phyloP scores from a whole-genome alignment of 1,139 yeast species.

The Yamadazyma diospyri region DNA sequence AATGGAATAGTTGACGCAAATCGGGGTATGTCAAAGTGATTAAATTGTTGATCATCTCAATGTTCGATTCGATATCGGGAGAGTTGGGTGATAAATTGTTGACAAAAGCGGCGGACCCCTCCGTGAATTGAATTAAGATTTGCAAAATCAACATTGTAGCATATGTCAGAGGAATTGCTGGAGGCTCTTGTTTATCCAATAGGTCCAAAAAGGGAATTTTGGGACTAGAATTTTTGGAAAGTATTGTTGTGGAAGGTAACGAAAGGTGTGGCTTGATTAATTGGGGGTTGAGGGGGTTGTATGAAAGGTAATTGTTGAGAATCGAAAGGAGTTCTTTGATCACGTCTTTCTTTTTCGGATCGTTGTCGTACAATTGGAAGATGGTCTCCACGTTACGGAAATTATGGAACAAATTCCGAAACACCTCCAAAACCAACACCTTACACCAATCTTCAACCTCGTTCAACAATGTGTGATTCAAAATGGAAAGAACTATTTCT shows the following conservation, averaged over 20 bases:
- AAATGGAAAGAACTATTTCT: slow-evolving; percentile 71
- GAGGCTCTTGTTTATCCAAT: slow-evolving; percentile 73
- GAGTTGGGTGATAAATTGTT: slow-evolving; percentile 32
- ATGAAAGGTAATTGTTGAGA: slow-evolving; percentile 26
- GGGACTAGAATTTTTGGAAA: slow-evolving; percentile 25
- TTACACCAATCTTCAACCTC: slow-evolving; percentile 58
- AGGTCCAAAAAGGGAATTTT: slow-evolving; percentile 65
- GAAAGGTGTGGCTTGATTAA: slow-evolving; percentile 27
- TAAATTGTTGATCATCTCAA: slow-evolving; percentile 37
- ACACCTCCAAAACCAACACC: slow-evolving; percentile 68
- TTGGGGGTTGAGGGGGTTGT: slow-evolving; percentile 32
- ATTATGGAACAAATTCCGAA: slow-evolving; percentile 57
- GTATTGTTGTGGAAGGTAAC: slow-evolving; percentile 2
- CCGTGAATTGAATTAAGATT: slow-evolving; percentile 55
- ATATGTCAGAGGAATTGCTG: slow-evolving; percentile 58
- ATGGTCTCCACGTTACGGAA: slow-evolving; percentile 49
- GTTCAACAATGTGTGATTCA: slow-evolving; percentile 59
- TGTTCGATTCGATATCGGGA: slow-evolving; percentile 29
- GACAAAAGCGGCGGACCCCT: slow-evolving; percentile 63
- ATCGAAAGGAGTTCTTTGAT: slow-evolving; percentile 55
- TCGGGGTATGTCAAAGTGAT: slow-evolving; percentile 44
- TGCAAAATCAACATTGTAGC: slow-evolving; percentile 55
- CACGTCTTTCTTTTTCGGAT: slow-evolving; percentile 55
- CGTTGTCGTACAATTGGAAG: slow-evolving; percentile 62
- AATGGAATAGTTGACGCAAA: slow-evolving; percentile 44